Conservation (phyloP, 2,329 filamentous ascomycete genomes). For the Rhynchosporium agropyri region DNA sequence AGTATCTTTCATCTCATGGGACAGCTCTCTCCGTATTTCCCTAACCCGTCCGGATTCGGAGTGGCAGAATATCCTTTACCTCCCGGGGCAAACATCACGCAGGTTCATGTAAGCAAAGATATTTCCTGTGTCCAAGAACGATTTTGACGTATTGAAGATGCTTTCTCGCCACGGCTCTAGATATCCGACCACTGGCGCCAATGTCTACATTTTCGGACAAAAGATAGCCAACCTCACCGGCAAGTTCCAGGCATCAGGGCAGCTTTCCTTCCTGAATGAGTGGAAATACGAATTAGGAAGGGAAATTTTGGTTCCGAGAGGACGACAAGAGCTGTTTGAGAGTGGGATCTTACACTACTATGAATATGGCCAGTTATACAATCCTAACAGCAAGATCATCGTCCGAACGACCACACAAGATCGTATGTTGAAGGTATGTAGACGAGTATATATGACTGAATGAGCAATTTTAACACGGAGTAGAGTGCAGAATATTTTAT, state of each 20-base stretch:
- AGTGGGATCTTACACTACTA: conserved; percentile 73
- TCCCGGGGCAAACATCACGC: conserved; percentile 65
- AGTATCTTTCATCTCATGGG: conserved; percentile 75
- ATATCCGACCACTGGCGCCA: conserved; percentile 67
- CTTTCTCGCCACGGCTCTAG: conserved; percentile 73
- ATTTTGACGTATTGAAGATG: conserved; percentile 64
- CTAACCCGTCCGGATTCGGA: conserved; percentile 69
- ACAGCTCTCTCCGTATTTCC: conserved; percentile 69
- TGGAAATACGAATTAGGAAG: conserved; percentile 71
- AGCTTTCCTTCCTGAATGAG: conserved; percentile 65
- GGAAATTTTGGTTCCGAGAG: conserved; percentile 73
- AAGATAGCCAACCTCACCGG: conserved; percentile 59
- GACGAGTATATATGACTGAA: conserved; percentile 31
- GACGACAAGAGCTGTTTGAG: conserved; percentile 73
- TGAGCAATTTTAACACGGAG: conserved; percentile 12
- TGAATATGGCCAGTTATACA: conserved; percentile 58
- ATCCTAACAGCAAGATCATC: conserved; percentile 72
- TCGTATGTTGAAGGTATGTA: conserved; percentile 68
- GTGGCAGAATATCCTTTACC: conserved; percentile 72
- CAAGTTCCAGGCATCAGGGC: conserved; percentile 58
- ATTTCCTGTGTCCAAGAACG: not conserved
- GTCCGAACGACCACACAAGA: conserved; percentile 75
- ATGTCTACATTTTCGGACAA: conserved; percentile 57
- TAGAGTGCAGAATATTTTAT: conserved; percentile 70
- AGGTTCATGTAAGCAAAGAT: conserved; percentile 53